Percentiles rank a stretch among this genome's conserved stretches.
Conservation (phyloP, 768 basidiomycete species). For the Dioszegia hungarica region DNA sequence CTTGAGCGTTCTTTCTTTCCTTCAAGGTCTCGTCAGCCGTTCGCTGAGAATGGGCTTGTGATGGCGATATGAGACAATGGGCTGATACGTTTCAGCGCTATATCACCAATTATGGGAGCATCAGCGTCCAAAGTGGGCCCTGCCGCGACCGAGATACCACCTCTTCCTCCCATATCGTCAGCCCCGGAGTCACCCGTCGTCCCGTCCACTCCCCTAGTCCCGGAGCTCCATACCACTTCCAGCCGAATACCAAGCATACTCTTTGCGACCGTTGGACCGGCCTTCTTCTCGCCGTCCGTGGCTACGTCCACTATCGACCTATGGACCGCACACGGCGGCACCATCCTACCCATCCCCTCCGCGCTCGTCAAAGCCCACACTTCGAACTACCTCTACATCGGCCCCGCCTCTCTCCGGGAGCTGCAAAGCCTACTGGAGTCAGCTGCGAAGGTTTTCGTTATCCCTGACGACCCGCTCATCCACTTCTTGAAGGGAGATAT, state of each 20-base stretch:
- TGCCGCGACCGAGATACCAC: too few relatives aligned
- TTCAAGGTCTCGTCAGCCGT: too few relatives aligned
- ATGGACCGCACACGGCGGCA: background rate
- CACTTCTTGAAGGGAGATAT: background rate
- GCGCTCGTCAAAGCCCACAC: background rate
- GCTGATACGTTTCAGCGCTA: too few relatives aligned
- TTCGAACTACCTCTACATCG: background rate
- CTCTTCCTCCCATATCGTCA: too few relatives aligned
- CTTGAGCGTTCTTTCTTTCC: too few relatives aligned
- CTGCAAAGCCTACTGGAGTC: background rate
- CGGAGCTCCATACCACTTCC: too few relatives aligned
- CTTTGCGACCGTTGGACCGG: background rate
- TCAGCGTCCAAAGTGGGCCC: too few relatives aligned
- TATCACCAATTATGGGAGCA: too few relatives aligned
- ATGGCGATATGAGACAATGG: too few relatives aligned
- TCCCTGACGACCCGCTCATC: background rate
- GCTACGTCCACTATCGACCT: background rate
- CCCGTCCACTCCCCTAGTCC: too few relatives aligned
- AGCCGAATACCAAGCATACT: background rate
- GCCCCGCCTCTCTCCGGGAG: background rate
- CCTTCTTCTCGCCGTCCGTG: conserved; percentile 8
- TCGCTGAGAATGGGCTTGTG: too few relatives aligned
- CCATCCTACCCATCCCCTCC: background rate
- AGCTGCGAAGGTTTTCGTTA: background rate
- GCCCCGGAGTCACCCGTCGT: too few relatives aligned